Percentiles rank a stretch among this genome's conserved stretches.
phyloP scores from a whole-genome alignment of 352 stramenopile species.

The Globisporangium okanoganense region DNA sequence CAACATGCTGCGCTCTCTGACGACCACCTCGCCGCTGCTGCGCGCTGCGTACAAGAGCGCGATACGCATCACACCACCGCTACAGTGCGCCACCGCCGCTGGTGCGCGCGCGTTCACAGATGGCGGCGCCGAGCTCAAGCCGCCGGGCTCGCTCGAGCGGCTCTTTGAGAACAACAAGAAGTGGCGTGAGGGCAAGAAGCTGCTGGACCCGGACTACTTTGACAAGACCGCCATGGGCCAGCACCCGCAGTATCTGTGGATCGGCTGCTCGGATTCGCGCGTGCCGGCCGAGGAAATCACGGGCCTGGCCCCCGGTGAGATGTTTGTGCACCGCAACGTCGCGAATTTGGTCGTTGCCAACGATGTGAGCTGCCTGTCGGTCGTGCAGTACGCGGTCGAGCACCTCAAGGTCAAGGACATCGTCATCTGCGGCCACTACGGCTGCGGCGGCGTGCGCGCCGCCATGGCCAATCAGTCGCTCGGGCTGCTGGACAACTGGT shows the following conservation, averaged over 20 bases:
- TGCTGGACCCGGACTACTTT: slow-evolving; percentile 73
- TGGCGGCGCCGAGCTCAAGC: slow-evolving; percentile 5
- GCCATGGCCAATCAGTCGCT: slow-evolving; percentile 40
- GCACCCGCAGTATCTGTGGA: slow-evolving; percentile 88
- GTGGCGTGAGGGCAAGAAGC: slow-evolving; percentile 69
- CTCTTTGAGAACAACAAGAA: slow-evolving; percentile 76
- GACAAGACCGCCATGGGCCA: slow-evolving; percentile 69
- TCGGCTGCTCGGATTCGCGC: slow-evolving; percentile 88
- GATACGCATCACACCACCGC: neutral
- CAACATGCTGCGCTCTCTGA: slow-evolving; percentile 3
- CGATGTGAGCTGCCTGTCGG: slow-evolving; percentile 60
- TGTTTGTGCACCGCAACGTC: slow-evolving; percentile 92
- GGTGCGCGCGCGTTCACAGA: slow-evolving; percentile 2
- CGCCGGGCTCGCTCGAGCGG: slow-evolving; percentile 19
- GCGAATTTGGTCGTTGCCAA: slow-evolving; percentile 73
- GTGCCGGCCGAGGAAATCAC: slow-evolving; percentile 87
- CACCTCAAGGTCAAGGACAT: slow-evolving; percentile 83
- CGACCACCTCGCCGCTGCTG: neutral
- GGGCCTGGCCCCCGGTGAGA: slow-evolving; percentile 70
- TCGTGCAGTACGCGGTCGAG: slow-evolving; percentile 78
- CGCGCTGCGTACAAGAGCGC: slow-evolving; percentile 5
- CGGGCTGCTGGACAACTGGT: slow-evolving; percentile 66
- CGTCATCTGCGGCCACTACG: slow-evolving; percentile 87
- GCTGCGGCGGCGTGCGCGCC: slow-evolving; percentile 76
- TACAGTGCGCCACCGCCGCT: neutral